A percentile compares a stretch with the other conserved stretches of the same genome.
Conservation (phyloP, 108 stramenopile species). For the Fragilariopsis cylindrus region DNA sequence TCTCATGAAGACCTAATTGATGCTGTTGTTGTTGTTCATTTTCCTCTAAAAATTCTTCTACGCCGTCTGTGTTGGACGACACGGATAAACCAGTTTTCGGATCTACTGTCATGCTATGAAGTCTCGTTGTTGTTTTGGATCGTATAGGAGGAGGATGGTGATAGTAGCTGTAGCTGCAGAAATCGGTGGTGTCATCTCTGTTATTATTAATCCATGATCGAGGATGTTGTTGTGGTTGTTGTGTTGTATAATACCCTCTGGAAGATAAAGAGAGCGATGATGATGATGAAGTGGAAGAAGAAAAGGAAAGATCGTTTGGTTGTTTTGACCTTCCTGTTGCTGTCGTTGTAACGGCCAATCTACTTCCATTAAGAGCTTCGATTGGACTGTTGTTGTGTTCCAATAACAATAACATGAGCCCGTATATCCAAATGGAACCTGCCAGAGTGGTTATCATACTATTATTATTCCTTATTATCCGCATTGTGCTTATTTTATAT, state of each 20-base stretch:
- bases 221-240: too few species aligned
- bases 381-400: slow-evolving; percentile 4
- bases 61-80: neutral
- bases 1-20: slow-evolving; percentile 11
- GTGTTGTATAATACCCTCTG: too few species aligned
- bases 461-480: slow-evolving; percentile 8
- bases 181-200: too few species aligned
- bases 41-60: neutral
- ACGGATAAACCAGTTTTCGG: slow-evolving; percentile 5
- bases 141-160: too few species aligned
- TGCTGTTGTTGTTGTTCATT: neutral
- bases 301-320: too few species aligned
- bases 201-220: too few species aligned
- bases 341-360: too few species aligned
- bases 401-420: neutral
- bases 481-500: neutral
- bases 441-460: neutral
- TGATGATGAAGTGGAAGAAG: too few species aligned
- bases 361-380: slow-evolving; percentile 9
- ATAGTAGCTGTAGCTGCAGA: too few species aligned
- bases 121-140: slow-evolving; percentile 1
- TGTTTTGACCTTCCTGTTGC: too few species aligned
- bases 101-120: slow-evolving; percentile 21
- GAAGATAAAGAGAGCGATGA: too few species aligned
- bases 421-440: slow-evolving; percentile 6